Base-by-base conservation (phyloP, 106 monocot species). In the Amphibolis antarctica region DNA sequence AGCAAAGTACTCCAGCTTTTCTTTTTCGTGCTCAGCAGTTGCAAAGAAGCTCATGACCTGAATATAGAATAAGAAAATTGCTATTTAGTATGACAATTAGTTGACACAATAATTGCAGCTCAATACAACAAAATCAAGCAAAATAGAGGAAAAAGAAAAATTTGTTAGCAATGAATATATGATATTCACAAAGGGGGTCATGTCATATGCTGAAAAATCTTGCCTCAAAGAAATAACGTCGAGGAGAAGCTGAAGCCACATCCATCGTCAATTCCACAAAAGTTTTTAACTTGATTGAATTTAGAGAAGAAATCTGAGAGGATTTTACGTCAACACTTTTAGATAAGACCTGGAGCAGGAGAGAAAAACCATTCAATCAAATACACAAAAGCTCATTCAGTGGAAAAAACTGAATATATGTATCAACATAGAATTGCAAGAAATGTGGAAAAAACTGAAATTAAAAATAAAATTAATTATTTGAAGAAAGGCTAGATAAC, bases 151-250 rank as follows among this genome's bases (percentile, higher is more conserved):
- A 36, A 7, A 36, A 36, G 36, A 36, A 36, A 36, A 36, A 36
- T 36, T 36, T 7, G 7, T 36, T 4, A 36, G 7, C 7, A 36
- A 36, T 4, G 36, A 7, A 36, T 2, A 36, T 36, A 36, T 36
- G 36, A 36, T 36, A 36, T 4, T 36, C 36, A 36, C 4, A 2
- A 36, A 36, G 7, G 36, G 7, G 2, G 36, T 4, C 36, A 36
- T 36, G 7, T 36, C 36, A 36, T 36, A 36, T 36, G 36, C 36
- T 36, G 36, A 64, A 55, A 9, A 64, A 62, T 59, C 85, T 85
- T 88, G 67, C 93, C 96, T 96, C 96, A 77, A 96, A 96, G 58
- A 90, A 96, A 82, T 85, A 87, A 24, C 90, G 86, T 42, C 86
- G 67, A 47, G 89, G 96, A 46, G 86, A 90, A 51, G 96, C 86